Evolutionary conservation across 2,329 filamentous ascomycete genomes (phyloP).

Genomic region (Clarireedia homoeocarpa): DNA sequence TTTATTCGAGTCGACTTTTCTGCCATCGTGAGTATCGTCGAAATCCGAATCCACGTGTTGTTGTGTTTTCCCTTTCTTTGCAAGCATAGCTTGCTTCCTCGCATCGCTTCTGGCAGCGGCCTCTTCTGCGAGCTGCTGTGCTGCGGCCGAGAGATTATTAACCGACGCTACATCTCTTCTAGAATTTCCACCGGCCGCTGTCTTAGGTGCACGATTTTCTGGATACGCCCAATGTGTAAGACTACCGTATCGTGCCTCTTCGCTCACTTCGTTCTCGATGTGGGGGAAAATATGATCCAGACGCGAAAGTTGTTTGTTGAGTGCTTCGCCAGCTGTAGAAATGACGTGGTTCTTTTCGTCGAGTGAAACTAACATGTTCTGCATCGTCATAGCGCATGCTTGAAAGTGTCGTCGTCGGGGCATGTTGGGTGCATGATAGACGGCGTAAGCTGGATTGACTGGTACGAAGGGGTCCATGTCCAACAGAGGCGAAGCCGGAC

Average conservation of each 20-base stretch:
- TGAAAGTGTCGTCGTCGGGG: conserved; percentile 67
- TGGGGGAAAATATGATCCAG: conserved; percentile 83
- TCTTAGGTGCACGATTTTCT: conserved; percentile 62
- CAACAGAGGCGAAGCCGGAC: conserved; percentile 17
- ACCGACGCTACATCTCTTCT: conserved; percentile 71
- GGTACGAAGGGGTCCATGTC: conserved; percentile 9
- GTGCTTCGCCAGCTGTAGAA: conserved; percentile 81
- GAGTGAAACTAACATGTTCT: conserved; percentile 79
- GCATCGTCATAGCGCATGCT: conserved; percentile 68
- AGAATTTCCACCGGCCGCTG: conserved; percentile 62
- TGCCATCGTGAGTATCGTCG: conserved; percentile 53
- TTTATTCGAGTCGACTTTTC: conserved; percentile 40
- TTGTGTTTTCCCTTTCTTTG: conserved; percentile 46
- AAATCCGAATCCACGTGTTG: conserved; percentile 71
- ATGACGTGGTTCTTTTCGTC: conserved; percentile 99
- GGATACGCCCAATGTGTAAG: conserved; percentile 92
- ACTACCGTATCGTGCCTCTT: conserved; percentile 90
- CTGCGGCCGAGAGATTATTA: conserved; percentile 60
- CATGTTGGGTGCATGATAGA: conserved; percentile 51
- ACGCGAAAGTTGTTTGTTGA: conserved; percentile 75
- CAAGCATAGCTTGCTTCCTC: conserved; percentile 71
- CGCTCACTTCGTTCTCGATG: conserved; percentile 82
- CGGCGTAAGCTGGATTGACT: conserved; percentile 33
- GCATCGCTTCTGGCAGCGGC: conserved; percentile 77
- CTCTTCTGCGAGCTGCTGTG: conserved; percentile 73